Percentiles rank a stretch among this genome's conserved stretches.
Evolutionary conservation across 2,329 filamentous ascomycete species (phyloP).

Genomic region (Xylariaceae sp.): DNA sequence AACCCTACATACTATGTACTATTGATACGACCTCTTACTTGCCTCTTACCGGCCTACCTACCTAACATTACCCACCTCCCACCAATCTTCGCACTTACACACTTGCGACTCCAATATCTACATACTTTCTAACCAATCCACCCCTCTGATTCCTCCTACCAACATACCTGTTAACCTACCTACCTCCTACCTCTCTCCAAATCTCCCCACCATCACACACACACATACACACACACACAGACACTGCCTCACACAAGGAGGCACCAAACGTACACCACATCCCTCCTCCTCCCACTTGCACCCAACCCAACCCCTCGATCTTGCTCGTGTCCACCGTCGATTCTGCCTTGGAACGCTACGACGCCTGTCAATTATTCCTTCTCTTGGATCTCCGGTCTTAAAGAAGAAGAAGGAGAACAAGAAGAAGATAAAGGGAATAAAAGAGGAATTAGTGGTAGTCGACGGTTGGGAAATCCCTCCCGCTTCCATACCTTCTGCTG

Average conservation of each 20-base stretch:
- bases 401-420: slow-evolving; percentile 2
- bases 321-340: slow-evolving; percentile 12
- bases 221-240: slow-evolving; percentile 4
- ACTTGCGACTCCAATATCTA: no score
- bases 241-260: slow-evolving; percentile 10
- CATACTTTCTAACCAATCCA: no score
- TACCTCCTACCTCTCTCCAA: slow-evolving; percentile 20
- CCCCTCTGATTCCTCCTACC: no score
- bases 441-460: slow-evolving; percentile 19
- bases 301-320: slow-evolving; percentile 16
- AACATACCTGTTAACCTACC: no score
- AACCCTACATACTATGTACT: no score
- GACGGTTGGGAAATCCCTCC: slow-evolving; percentile 26
- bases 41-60: no score
- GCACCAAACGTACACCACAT: slow-evolving; percentile 9
- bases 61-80: no score
- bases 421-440: no score
- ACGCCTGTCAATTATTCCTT: slow-evolving; percentile 10
- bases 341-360: slow-evolving; percentile 13
- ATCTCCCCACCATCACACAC: slow-evolving; percentile 31
- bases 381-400: slow-evolving; percentile 12
- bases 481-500: slow-evolving; percentile 10
- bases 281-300: slow-evolving; percentile 23
- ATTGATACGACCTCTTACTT: no score
- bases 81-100: no score